These are phyloP conservation scores for Lecanosticta acicola DNA, from an alignment of 2,329 filamentous ascomycete genomes.

Conservation along the genomic window DNA sequence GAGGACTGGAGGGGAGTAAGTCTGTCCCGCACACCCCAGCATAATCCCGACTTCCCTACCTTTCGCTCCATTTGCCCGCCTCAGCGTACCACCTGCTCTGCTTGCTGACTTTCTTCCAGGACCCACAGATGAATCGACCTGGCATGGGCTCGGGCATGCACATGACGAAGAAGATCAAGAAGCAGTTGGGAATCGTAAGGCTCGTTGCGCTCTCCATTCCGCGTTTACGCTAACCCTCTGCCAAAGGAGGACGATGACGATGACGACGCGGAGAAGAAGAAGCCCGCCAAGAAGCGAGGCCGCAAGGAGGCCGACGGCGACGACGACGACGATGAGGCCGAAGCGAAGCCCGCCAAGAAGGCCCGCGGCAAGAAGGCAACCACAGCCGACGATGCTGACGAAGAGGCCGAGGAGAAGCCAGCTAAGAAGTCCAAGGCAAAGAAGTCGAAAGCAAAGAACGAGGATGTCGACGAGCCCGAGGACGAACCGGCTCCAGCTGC, in stretches of 20 bases:
- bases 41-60: too few species aligned
- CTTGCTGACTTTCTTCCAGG: too few species aligned
- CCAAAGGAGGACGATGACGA: constrained; percentile 14
- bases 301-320: constrained; percentile 24
- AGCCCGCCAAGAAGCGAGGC: constrained; percentile 25
- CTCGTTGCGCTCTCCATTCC: constrained; percentile 2
- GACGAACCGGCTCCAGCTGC: constrained; percentile 26
- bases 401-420: constrained; percentile 20
- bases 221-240: constrained; percentile 7
- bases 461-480: constrained; percentile 24
- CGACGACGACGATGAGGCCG: constrained; percentile 22
- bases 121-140: constrained; percentile 64
- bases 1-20: constrained; percentile 86
- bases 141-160: constrained; percentile 7
- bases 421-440: constrained; percentile 28
- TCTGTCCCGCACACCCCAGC: too few species aligned
- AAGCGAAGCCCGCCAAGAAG: constrained; percentile 25
- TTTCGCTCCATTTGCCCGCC: too few species aligned
- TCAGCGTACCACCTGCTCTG: too few species aligned
- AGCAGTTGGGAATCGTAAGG: too few species aligned
- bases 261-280: constrained; percentile 25
- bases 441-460: constrained; percentile 27
- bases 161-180: constrained; percentile 17
- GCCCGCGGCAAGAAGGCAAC: constrained; percentile 21
- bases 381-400: constrained; percentile 12